A percentile compares a stretch with the other conserved stretches of the same genome.
These are phyloP conservation scores for Teratosphaeria destructans DNA, from an alignment of 2,329 filamentous ascomycete species.

Conservation along the genomic window DNA sequence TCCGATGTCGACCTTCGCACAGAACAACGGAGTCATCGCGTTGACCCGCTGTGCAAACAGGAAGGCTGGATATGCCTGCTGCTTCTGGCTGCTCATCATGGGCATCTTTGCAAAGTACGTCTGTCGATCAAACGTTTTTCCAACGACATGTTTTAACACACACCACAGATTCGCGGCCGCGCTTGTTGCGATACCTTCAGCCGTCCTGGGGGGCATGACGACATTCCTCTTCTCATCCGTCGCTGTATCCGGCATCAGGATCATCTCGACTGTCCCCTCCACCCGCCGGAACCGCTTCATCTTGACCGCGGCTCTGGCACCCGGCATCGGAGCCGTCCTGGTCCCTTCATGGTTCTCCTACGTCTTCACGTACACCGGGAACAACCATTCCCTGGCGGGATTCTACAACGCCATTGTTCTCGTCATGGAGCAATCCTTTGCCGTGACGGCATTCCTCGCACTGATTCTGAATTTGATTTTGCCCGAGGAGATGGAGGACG, in stretches of 20 bases:
- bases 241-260: slow-evolving; percentile 65
- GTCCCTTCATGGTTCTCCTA: slow-evolving; percentile 34
- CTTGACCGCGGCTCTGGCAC: slow-evolving; percentile 60
- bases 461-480: slow-evolving; percentile 64
- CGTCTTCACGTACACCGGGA: slow-evolving; percentile 62
- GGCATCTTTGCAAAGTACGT: slow-evolving; percentile 62
- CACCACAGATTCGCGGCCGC: slow-evolving; percentile 56
- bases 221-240: slow-evolving; percentile 73
- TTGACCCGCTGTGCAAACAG: slow-evolving; percentile 73
- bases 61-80: slow-evolving; percentile 68
- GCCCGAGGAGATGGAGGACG: slow-evolving; percentile 65
- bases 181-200: slow-evolving; percentile 60
- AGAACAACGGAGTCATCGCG: slow-evolving; percentile 78
- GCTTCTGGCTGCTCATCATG: slow-evolving; percentile 67
- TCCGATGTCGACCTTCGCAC: slow-evolving; percentile 69
- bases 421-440: slow-evolving; percentile 51
- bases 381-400: slow-evolving; percentile 56
- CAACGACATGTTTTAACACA: neutral
- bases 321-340: slow-evolving; percentile 52
- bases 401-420: slow-evolving; percentile 58
- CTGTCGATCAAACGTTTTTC: neutral
- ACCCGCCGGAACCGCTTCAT: slow-evolving; percentile 76
- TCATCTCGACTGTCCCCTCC: slow-evolving; percentile 61
- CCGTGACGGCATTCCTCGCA: slow-evolving; percentile 61
- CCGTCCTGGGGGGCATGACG: slow-evolving; percentile 44